Evolutionary conservation across 1,139 yeast species (phyloP).

Genomic region (Diutina catenulata): DNA sequence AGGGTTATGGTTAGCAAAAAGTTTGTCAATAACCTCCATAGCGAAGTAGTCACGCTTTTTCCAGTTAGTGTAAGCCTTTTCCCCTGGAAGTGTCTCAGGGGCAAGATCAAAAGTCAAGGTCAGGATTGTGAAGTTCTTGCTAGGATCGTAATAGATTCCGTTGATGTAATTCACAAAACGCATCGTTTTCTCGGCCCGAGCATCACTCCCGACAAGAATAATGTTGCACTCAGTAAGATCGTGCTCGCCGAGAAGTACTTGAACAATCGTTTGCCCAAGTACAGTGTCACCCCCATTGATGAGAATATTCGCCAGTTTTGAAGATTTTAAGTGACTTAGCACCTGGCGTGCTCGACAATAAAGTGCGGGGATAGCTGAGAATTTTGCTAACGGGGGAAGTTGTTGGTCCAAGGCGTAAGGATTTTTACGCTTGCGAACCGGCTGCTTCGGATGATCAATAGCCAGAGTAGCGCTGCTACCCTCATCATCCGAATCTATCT

Average conservation of each 20-base stretch:
- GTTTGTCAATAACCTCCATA: constrained; percentile 24
- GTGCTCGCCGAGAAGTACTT: constrained; percentile 16
- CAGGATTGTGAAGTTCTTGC: constrained; percentile 14
- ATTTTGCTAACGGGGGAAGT: constrained; percentile 24
- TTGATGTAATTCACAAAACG: constrained; percentile 9
- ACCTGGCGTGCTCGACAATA: constrained; percentile 31
- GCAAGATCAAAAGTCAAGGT: constrained; percentile 24
- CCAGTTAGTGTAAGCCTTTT: constrained; percentile 21
- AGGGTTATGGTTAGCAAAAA: constrained; percentile 12
- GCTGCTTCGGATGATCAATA: too few relatives aligned
- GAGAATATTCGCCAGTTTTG: constrained; percentile 17
- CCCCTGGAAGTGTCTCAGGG: constrained; percentile 29
- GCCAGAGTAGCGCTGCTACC: not conserved
- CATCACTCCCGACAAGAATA: constrained; percentile 23
- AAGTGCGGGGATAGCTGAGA: constrained; percentile 22
- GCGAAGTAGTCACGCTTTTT: constrained; percentile 32
- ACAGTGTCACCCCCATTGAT: constrained; percentile 36
- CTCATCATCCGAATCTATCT: constrained; percentile 1
- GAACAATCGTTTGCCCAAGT: constrained; percentile 26
- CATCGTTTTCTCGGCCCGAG: constrained; percentile 13
- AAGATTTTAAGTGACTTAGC: constrained; percentile 13
- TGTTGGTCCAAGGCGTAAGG: constrained; percentile 6
- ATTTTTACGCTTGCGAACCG: not conserved
- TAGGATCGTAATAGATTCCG: constrained; percentile 5
- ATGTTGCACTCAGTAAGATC: constrained; percentile 16